phyloP scores from a whole-genome alignment of 805 yeast species.

The Pichia scutulata region DNA sequence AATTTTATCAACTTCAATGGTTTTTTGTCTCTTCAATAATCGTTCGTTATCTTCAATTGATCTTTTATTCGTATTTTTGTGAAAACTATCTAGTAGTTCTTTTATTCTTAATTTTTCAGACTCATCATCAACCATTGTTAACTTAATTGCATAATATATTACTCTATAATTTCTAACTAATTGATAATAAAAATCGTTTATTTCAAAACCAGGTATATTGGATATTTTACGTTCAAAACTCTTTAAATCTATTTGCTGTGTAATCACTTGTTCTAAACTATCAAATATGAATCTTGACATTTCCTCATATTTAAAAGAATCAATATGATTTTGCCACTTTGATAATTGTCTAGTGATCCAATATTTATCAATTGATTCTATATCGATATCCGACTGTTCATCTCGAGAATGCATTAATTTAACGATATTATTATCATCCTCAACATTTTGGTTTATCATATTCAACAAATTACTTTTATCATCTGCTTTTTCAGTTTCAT shows the following conservation, averaged over 20 bases:
- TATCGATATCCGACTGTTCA: slow-evolving; percentile 5
- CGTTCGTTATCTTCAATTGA: slow-evolving; percentile 3
- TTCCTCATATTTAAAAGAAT: slow-evolving; percentile 31
- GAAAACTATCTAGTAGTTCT: slow-evolving; percentile 35
- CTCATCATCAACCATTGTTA: slow-evolving; percentile 18
- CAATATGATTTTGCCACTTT: slow-evolving; percentile 24
- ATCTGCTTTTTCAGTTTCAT: slow-evolving; percentile 12
- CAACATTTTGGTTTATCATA: slow-evolving; percentile 23
- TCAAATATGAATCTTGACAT: slow-evolving; percentile 33
- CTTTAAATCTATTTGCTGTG: slow-evolving; percentile 28
- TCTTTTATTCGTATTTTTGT: slow-evolving; percentile 33
- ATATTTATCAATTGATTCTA: slow-evolving; percentile 27
- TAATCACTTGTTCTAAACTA: slow-evolving; percentile 29
- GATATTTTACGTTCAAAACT: slow-evolving; percentile 48
- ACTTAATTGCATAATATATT: slow-evolving; percentile 24
- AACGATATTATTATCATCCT: slow-evolving; percentile 16
- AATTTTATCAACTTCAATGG: background rate
- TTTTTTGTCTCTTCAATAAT: slow-evolving; percentile 9
- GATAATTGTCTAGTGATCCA: slow-evolving; percentile 51
- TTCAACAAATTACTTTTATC: slow-evolving; percentile 5
- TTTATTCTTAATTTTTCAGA: slow-evolving; percentile 32
- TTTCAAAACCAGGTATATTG: slow-evolving; percentile 44
- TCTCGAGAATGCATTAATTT: slow-evolving; percentile 10
- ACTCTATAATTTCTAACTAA: slow-evolving; percentile 37
- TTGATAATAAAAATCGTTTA: slow-evolving; percentile 40